Evolutionary conservation across 2,329 filamentous ascomycete species (phyloP).

Genomic region (Huntiella abstrusa): DNA sequence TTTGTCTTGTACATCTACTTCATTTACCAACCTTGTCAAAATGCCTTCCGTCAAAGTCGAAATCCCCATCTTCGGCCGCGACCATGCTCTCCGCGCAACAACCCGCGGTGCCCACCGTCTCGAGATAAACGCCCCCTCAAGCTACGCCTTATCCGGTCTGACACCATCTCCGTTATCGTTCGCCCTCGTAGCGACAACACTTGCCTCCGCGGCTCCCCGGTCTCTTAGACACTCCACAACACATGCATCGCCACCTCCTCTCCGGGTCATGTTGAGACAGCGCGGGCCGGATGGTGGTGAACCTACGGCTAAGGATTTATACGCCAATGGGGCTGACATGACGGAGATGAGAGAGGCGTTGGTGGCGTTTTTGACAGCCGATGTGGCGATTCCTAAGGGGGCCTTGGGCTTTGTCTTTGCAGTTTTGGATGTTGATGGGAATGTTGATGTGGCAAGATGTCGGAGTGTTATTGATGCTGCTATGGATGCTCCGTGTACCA

Average conservation of each 20-base stretch:
- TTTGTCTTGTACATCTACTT: too few species aligned
- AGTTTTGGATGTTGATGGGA: not conserved
- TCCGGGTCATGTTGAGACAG: constrained; percentile 38
- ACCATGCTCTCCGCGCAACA: constrained; percentile 21
- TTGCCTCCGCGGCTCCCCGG: not conserved
- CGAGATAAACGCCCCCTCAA: constrained; percentile 33
- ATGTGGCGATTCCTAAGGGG: not conserved
- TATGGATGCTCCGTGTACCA: constrained; percentile 26
- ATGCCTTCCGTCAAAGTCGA: constrained; percentile 22
- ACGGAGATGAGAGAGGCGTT: not conserved
- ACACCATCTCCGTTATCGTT: constrained; percentile 29
- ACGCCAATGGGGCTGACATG: not conserved
- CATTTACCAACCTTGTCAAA: not conserved
- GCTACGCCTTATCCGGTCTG: constrained; percentile 31
- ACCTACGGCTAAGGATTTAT: not conserved
- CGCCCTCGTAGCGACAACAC: constrained; percentile 9
- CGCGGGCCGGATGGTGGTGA: constrained; percentile 18
- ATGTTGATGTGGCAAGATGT: constrained; percentile 22
- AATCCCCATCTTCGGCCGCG: constrained; percentile 33
- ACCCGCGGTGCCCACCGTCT: constrained; percentile 29
- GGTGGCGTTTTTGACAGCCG: constrained; percentile 1
- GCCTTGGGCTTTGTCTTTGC: constrained; percentile 7
- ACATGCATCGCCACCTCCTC: constrained; percentile 1
- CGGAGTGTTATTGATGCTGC: constrained; percentile 23
- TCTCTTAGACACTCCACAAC: not conserved